A percentile compares a stretch with the other conserved stretches of the same genome.
phyloP scores from a whole-genome alignment of 225 moss, liverwort and hornwort species.

The Neckera pumila region DNA sequence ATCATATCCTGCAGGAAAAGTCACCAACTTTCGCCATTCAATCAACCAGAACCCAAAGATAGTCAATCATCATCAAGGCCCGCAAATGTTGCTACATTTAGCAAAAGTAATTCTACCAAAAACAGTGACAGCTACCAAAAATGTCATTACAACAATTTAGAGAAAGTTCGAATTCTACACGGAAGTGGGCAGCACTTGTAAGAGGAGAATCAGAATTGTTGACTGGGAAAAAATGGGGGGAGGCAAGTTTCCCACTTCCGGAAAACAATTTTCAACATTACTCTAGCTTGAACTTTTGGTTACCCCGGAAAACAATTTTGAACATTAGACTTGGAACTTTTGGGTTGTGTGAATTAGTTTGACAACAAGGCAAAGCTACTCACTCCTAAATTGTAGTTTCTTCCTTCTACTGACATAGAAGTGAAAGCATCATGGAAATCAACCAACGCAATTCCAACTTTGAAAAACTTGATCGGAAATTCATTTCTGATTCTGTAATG shows the following conservation, averaged over 20 bases:
- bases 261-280: not conserved
- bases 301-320: not conserved
- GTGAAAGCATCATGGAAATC: not conserved
- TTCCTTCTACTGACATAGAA: not conserved
- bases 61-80: too few relatives aligned
- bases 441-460: too few relatives aligned
- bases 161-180: not conserved
- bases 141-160: not conserved
- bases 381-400: not conserved
- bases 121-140: not conserved
- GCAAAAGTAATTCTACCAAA: not conserved
- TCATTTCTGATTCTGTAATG: too few relatives aligned
- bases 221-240: too few relatives aligned
- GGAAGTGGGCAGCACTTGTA: not conserved
- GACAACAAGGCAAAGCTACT: not conserved
- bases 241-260: not conserved
- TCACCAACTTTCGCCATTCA: not conserved
- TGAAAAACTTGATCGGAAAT: not conserved
- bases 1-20: conserved; percentile 71
- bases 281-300: not conserved
- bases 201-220: not conserved
- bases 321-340: not conserved
- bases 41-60: not conserved
- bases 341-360: not conserved
- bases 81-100: not conserved